A percentile compares a stretch with the other conserved stretches of the same genome.
These are phyloP conservation scores for Peziza echinospora DNA, from an alignment of 495 filamentous ascomycete species.

Conservation along the genomic window DNA sequence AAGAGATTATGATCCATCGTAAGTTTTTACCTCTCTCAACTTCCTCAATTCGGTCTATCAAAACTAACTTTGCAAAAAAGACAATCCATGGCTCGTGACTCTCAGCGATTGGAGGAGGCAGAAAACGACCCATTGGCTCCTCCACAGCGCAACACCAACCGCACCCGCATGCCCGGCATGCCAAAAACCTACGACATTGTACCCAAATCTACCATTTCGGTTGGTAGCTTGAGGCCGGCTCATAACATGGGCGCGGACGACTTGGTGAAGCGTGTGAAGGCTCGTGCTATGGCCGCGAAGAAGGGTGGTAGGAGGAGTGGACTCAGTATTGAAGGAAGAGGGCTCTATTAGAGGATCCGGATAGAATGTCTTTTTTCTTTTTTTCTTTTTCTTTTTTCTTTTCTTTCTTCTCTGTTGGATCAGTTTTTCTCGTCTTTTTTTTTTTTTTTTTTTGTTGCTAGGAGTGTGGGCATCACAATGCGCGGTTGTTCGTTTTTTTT, in stretches of 20 bases:
- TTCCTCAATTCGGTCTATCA: neutral
- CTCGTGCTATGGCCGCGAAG: constrained; percentile 15
- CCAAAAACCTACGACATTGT: constrained; percentile 16
- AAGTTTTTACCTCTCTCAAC: neutral
- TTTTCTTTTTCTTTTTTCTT: neutral
- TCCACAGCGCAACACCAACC: constrained; percentile 14
- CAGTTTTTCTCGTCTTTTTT: too few relatives aligned
- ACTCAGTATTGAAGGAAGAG: constrained; percentile 9
- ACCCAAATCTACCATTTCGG: constrained; percentile 9
- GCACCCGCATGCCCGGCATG: constrained; percentile 17
- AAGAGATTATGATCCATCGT: neutral
- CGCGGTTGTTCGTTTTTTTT: too few relatives aligned
- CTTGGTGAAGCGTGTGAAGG: constrained; percentile 19
- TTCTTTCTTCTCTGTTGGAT: neutral
- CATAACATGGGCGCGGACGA: constrained; percentile 16
- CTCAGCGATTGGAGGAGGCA: constrained; percentile 3
- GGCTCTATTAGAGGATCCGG: constrained; percentile 6
- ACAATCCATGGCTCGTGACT: too few relatives aligned
- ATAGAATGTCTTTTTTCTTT: constrained; percentile 4
- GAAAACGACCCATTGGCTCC: constrained; percentile 15
- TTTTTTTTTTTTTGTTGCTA: too few relatives aligned
- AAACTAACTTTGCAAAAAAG: too few relatives aligned
- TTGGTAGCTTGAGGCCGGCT: constrained; percentile 10
- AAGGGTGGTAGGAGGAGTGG: constrained; percentile 13
- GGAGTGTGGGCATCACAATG: too few relatives aligned